Evolutionary conservation across 1,139 yeast species (phyloP).

Genomic region (Yamadazyma pseudoaaseri): DNA sequence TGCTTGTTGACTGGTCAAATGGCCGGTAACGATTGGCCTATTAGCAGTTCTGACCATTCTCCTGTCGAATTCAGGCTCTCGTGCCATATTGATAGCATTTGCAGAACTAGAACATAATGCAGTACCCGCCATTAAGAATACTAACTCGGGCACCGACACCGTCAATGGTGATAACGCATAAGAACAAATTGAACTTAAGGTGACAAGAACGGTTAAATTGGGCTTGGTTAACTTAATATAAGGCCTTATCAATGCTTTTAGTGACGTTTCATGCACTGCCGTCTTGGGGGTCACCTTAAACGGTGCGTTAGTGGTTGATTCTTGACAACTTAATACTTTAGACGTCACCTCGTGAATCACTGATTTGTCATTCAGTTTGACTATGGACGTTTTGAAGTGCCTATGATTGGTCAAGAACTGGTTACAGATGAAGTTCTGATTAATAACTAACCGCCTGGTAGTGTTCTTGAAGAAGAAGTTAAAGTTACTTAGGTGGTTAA

Average conservation of each 20-base stretch:
- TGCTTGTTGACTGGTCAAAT: conserved; percentile 74
- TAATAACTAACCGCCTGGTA: conserved; percentile 26
- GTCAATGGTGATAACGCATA: conserved; percentile 89
- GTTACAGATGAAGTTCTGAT: conserved; percentile 38
- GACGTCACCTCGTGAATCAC: conserved; percentile 14
- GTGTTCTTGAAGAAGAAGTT: conserved; percentile 43
- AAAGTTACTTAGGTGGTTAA: conserved; percentile 25
- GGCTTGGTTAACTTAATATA: conserved; percentile 87
- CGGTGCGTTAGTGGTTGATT: conserved; percentile 45
- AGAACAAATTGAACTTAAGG: conserved; percentile 87
- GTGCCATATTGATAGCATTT: conserved; percentile 93
- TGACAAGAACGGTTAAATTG: conserved; percentile 80
- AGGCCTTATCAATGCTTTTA: conserved; percentile 46
- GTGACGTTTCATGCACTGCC: conserved; percentile 12
- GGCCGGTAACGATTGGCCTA: conserved; percentile 88
- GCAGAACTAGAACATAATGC: conserved; percentile 90
- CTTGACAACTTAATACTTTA: conserved; percentile 41
- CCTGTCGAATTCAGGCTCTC: conserved; percentile 88
- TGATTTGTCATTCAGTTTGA: conserved; percentile 10
- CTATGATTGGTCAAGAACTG: conserved; percentile 21
- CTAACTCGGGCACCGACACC: conserved; percentile 64
- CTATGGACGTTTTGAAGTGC: conserved; percentile 3
- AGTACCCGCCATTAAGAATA: conserved; percentile 80
- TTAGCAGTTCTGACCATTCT: conserved; percentile 86
- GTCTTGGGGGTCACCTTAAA: conserved; percentile 50